These are phyloP conservation scores for Kazachstania bromeliacearum DNA, from an alignment of 805 yeast genomes.

Conservation along the genomic window DNA sequence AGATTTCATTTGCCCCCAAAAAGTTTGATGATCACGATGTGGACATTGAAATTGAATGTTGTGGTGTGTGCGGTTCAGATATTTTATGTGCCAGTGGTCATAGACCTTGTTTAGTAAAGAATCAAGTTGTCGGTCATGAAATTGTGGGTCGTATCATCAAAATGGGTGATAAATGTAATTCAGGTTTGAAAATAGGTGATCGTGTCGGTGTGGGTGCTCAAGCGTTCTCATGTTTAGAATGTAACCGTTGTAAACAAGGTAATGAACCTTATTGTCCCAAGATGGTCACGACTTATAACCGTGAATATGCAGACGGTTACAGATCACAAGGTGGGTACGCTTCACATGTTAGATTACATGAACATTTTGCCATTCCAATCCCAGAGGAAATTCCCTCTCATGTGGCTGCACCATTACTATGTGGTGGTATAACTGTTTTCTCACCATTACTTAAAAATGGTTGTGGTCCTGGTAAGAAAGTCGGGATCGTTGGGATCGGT, in stretches of 20 bases:
- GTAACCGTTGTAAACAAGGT: constrained; percentile 46
- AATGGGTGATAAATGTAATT: constrained; percentile 46
- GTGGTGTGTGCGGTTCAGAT: constrained; percentile 64
- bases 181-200: constrained; percentile 50
- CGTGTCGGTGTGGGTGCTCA: constrained; percentile 78
- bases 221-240: constrained; percentile 49
- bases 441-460: constrained; percentile 52
- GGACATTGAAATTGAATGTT: constrained; percentile 48
- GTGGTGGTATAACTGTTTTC: constrained; percentile 70
- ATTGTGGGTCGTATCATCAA: constrained; percentile 51
- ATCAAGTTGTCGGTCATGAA: constrained; percentile 57
- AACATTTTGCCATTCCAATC: constrained; percentile 52
- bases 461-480: constrained; percentile 40
- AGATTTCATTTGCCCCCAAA: constrained; percentile 42
- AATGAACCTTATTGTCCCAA: constrained; percentile 51
- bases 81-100: constrained; percentile 16
- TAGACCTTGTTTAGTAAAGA: constrained; percentile 13
- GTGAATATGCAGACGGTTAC: constrained; percentile 37
- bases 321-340: constrained; percentile 59
- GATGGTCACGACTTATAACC: constrained; percentile 39
- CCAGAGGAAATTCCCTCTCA: constrained; percentile 46
- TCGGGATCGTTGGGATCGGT: constrained; percentile 49
- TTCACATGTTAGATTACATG: constrained; percentile 53
- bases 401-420: constrained; percentile 61
- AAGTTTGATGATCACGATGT: constrained; percentile 36